These are phyloP conservation scores for Anisogramma anomala DNA, from an alignment of 2,329 filamentous ascomycete genomes.

Conservation along the genomic window DNA sequence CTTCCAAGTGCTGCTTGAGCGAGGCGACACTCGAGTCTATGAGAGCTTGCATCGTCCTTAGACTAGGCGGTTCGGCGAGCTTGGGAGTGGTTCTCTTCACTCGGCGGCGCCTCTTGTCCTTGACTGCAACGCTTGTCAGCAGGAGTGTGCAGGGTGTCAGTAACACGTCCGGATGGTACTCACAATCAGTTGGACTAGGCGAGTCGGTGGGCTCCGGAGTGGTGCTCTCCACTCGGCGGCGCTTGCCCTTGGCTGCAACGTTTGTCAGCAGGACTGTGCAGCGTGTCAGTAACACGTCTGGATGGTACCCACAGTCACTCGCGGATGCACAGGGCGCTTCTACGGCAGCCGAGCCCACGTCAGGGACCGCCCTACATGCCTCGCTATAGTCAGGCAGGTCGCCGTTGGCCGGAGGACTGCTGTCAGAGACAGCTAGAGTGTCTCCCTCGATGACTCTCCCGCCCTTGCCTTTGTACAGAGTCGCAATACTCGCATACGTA, in stretches of 20 bases:
- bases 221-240: too few relatives aligned
- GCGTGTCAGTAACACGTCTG: neutral
- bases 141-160: too few relatives aligned
- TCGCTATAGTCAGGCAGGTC: slow-evolving; percentile 7
- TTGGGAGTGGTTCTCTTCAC: neutral
- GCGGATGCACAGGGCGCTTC: neutral
- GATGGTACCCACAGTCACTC: neutral
- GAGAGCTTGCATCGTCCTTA: neutral
- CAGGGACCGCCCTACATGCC: too few relatives aligned
- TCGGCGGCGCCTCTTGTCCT: slow-evolving; percentile 7
- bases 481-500: neutral
- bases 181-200: neutral
- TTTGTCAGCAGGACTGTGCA: neutral
- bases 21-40: neutral
- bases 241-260: slow-evolving; percentile 1
- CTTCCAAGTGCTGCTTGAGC: slow-evolving; percentile 2
- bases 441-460: slow-evolving; percentile 5
- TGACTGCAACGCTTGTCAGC: neutral
- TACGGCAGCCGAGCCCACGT: neutral
- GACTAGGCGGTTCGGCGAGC: neutral
- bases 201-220: too few relatives aligned
- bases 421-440: neutral
- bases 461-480: slow-evolving; percentile 7
- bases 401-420: neutral
- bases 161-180: neutral